Conservation (phyloP, 768 basidiomycete species). For the Hebeloma cylindrosporum region DNA sequence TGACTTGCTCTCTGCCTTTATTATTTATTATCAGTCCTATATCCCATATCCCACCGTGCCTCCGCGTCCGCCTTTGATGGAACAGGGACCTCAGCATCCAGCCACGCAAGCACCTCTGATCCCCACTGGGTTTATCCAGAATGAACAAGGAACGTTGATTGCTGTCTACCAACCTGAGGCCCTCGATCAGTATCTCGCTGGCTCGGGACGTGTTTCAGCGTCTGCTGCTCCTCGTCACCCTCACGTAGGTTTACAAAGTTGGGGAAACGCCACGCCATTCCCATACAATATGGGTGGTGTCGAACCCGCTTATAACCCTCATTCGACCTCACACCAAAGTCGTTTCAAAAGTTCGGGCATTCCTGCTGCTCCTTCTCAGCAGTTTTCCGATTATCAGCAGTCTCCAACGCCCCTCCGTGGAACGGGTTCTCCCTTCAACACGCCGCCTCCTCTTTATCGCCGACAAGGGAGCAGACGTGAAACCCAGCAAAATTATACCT, state of each 20-base stretch:
- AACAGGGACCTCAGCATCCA: conserved; percentile 23
- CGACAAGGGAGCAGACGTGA: conserved; percentile 22
- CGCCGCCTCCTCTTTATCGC: conserved; percentile 20
- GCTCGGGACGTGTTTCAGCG: conserved; percentile 30
- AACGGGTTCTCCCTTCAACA: conserved; percentile 12
- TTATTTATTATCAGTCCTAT: too few relatives aligned
- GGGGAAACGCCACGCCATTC: conserved; percentile 17
- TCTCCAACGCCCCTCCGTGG: conserved; percentile 12
- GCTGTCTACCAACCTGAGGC: conserved; percentile 72
- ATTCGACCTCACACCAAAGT: conserved; percentile 3
- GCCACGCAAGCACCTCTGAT: conserved; percentile 54
- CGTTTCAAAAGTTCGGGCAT: conserved; percentile 11
- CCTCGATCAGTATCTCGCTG: conserved; percentile 66
- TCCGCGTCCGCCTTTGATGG: conserved; percentile 32
- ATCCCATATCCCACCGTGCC: conserved; percentile 48
- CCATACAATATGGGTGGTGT: conserved; percentile 10
- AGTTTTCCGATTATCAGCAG: conserved; percentile 7
- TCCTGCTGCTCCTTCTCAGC: conserved; percentile 14
- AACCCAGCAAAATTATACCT: conserved; percentile 14
- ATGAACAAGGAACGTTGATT: conserved; percentile 70
- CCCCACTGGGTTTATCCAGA: conserved; percentile 70
- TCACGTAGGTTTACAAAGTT: conserved; percentile 18
- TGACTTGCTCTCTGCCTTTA: background rate
- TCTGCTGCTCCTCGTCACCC: conserved; percentile 12
- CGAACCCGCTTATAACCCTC: conserved; percentile 1